A percentile compares a stretch with the other conserved stretches of the same genome.
These are phyloP conservation scores for Dothistroma septosporum DNA, from an alignment of 2,329 filamentous ascomycete species.

Conservation along the genomic window DNA sequence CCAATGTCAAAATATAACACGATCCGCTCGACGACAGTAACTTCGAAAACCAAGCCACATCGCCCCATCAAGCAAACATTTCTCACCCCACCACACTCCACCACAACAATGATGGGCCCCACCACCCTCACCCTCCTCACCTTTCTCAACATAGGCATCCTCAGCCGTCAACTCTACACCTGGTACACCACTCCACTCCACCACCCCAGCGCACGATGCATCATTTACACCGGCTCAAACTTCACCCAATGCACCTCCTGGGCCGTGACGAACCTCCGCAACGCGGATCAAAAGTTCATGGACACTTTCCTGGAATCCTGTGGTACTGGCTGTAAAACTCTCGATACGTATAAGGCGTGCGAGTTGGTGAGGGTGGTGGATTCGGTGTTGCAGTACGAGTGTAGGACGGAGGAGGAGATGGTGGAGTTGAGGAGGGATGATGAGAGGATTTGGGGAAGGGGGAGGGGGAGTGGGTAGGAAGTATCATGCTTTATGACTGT, in stretches of 20 bases:
- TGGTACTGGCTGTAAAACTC: background rate
- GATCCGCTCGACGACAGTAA: too few relatives aligned
- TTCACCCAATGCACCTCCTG: background rate
- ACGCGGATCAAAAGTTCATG: background rate
- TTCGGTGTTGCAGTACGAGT: background rate
- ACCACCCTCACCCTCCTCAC: background rate
- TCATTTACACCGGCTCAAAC: background rate
- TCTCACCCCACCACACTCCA: too few relatives aligned
- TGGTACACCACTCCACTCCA: background rate
- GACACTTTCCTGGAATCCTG: background rate
- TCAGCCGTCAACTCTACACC: background rate
- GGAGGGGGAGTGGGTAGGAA: background rate
- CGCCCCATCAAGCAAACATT: too few relatives aligned
- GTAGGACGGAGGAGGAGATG: background rate
- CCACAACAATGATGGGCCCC: too few relatives aligned
- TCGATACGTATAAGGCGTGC: background rate
- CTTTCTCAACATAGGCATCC: background rate
- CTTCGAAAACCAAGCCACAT: too few relatives aligned
- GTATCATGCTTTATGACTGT: background rate
- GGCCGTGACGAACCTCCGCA: background rate
- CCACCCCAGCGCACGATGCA: background rate
- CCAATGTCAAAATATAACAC: too few relatives aligned
- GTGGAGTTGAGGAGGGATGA: background rate
- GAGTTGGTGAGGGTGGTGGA: background rate
- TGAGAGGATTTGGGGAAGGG: background rate